Conservation (phyloP, 208 protist genomes). For the Wallacemonas collosoma region DNA sequence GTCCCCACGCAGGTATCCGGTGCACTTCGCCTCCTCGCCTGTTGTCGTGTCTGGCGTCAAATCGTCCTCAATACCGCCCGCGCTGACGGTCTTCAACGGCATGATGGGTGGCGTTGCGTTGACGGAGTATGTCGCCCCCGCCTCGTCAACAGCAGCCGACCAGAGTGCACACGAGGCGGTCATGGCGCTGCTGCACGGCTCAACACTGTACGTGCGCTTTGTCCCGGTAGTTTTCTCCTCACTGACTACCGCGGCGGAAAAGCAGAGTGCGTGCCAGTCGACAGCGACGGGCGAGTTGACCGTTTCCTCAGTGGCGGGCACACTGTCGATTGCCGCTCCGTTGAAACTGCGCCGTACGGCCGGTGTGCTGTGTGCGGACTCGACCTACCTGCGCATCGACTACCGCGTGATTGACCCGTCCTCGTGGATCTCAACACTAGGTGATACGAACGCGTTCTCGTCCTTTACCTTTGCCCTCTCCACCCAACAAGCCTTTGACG, state of each 20-base stretch:
- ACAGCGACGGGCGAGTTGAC: slow-evolving; percentile 30
- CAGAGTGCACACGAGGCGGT: slow-evolving; percentile 25
- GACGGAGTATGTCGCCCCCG: slow-evolving; percentile 29
- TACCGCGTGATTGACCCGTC: slow-evolving; percentile 46
- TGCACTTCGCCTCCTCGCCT: slow-evolving; percentile 1
- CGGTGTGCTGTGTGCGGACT: slow-evolving; percentile 54
- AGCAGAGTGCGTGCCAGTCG: slow-evolving; percentile 25
- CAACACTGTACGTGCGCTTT: slow-evolving; percentile 25
- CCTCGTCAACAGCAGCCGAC: slow-evolving; percentile 18
- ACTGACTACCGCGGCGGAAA: slow-evolving; percentile 18
- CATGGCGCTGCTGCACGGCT: slow-evolving; percentile 11
- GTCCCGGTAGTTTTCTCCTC: slow-evolving; percentile 18
- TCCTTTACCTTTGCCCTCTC: slow-evolving; percentile 41
- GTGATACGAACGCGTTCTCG: slow-evolving; percentile 26
- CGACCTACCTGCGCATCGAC: slow-evolving; percentile 59
- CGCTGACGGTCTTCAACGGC: slow-evolving; percentile 54
- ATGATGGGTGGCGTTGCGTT: slow-evolving; percentile 41
- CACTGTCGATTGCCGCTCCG: slow-evolving; percentile 38
- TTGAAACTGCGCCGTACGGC: slow-evolving; percentile 32
- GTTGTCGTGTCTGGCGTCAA: background rate
- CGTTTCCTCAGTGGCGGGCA: slow-evolving; percentile 21
- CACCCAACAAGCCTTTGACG: slow-evolving; percentile 28
- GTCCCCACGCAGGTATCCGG: slow-evolving; percentile 7
- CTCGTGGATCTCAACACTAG: slow-evolving; percentile 40
- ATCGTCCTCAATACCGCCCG: background rate